Conservation (phyloP, 495 filamentous ascomycete genomes). For the Penicillium simplicissimum region DNA sequence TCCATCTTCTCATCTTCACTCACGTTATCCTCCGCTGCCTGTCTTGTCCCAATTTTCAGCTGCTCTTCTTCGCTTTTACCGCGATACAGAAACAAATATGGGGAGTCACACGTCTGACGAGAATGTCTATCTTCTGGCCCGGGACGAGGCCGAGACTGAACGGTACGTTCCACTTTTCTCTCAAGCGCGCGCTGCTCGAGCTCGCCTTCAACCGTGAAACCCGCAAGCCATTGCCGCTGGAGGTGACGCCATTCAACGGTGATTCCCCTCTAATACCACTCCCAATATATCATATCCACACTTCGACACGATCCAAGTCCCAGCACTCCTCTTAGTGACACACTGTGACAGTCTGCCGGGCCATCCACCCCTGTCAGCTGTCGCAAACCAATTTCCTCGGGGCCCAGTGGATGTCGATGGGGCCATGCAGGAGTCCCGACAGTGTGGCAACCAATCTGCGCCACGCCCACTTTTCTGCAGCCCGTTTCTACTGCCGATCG, state of each 20-base stretch:
- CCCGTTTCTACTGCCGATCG: background rate
- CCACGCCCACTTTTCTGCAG: slow-evolving; percentile 2
- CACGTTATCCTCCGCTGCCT: background rate
- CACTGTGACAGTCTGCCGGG: too few relatives aligned
- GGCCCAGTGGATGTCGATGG: background rate
- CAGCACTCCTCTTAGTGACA: background rate
- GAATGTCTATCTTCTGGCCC: background rate
- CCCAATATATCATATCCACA: too few relatives aligned
- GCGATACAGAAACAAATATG: background rate
- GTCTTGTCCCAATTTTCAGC: background rate
- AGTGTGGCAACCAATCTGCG: slow-evolving; percentile 10
- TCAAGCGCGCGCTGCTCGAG: background rate
- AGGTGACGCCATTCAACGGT: background rate
- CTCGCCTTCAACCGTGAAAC: background rate
- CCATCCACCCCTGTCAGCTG: background rate
- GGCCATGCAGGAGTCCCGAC: slow-evolving; percentile 11
- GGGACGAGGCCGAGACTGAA: slow-evolving; percentile 1
- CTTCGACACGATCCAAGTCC: background rate
- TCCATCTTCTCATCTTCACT: background rate
- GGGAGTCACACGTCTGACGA: background rate
- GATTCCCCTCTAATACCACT: background rate
- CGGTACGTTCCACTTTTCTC: background rate
- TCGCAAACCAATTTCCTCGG: background rate
- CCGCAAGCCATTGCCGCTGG: background rate
- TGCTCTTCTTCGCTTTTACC: background rate